phyloP scores from a whole-genome alignment of 1,284 basidiomycete species.

The Ganoderma lingzhi region DNA sequence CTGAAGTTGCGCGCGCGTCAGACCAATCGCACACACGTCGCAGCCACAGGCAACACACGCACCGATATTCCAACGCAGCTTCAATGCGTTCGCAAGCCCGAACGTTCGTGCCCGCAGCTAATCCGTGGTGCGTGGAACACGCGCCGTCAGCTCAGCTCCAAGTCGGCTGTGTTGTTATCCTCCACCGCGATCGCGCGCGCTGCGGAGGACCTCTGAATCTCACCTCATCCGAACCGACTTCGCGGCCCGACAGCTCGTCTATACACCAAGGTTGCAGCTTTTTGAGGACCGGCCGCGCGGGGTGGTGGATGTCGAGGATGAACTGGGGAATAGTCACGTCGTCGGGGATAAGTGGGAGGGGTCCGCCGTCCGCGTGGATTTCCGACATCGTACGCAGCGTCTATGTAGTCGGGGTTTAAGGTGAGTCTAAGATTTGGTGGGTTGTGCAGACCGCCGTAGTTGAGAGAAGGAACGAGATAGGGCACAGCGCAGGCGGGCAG shows the following conservation, averaged over 20 bases:
- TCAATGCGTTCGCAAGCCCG: conserved; percentile 35
- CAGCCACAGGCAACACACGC: conserved; percentile 11
- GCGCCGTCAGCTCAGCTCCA: conserved; percentile 6
- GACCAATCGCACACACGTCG: background rate
- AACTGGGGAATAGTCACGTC: conserved; percentile 78
- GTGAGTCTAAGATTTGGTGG: background rate
- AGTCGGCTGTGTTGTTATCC: conserved; percentile 5
- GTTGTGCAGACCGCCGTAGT: background rate
- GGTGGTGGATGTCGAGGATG: conserved; percentile 62
- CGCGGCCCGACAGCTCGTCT: conserved; percentile 64
- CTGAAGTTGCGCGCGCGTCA: conserved; percentile 18
- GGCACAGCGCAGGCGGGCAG: background rate
- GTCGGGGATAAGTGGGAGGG: conserved; percentile 66
- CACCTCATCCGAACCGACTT: conserved; percentile 61
- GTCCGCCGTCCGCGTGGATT: conserved; percentile 49
- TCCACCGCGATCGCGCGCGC: background rate
- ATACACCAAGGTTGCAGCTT: conserved; percentile 58
- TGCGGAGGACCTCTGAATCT: conserved; percentile 19
- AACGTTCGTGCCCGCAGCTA: conserved; percentile 35
- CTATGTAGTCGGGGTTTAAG: background rate
- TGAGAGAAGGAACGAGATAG: background rate
- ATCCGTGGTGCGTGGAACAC: background rate
- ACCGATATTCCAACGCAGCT: conserved; percentile 34
- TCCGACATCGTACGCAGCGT: conserved; percentile 38
- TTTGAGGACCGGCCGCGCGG: conserved; percentile 51